phyloP scores from a whole-genome alignment of 768 basidiomycete genomes.

The Lactarius trivialis region DNA sequence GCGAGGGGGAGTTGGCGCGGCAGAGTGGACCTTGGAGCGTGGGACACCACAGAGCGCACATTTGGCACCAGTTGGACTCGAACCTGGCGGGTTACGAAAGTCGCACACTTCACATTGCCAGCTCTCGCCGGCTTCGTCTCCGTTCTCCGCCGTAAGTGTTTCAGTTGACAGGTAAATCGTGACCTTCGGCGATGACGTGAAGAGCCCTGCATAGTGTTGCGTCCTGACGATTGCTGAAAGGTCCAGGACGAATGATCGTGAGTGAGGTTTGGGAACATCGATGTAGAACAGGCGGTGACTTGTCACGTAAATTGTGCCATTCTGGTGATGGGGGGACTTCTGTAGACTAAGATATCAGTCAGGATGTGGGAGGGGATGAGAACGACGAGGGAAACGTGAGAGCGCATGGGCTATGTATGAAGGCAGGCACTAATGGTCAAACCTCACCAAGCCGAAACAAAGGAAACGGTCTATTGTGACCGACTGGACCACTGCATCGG shows the following conservation, averaged over 20 bases:
- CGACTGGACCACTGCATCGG: background rate
- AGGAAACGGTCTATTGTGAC: background rate
- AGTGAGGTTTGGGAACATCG: slow-evolving; percentile 41
- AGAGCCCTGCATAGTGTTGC: slow-evolving; percentile 84
- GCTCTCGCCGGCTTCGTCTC: slow-evolving; percentile 37
- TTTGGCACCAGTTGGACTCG: slow-evolving; percentile 58
- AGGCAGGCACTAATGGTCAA: too few relatives aligned
- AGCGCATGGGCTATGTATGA: background rate
- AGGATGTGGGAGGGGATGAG: slow-evolving; percentile 12
- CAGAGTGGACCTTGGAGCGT: slow-evolving; percentile 34
- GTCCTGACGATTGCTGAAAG: slow-evolving; percentile 65
- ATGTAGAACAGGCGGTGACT: slow-evolving; percentile 85
- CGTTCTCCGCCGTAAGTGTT: slow-evolving; percentile 23
- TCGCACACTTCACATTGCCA: slow-evolving; percentile 93
- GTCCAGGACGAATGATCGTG: slow-evolving; percentile 60
- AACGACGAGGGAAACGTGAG: background rate
- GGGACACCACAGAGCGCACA: slow-evolving; percentile 84
- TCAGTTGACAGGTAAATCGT: slow-evolving; percentile 56
- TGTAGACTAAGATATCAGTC: slow-evolving; percentile 51
- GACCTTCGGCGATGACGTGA: slow-evolving; percentile 84
- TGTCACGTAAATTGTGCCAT: slow-evolving; percentile 65
- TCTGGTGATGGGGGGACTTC: slow-evolving; percentile 76
- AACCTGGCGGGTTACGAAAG: slow-evolving; percentile 70
- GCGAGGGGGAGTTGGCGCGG: slow-evolving; percentile 23
- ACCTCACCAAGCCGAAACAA: background rate